phyloP scores from a whole-genome alignment of 305 asterid genomes.

The Salvia sclarea region DNA sequence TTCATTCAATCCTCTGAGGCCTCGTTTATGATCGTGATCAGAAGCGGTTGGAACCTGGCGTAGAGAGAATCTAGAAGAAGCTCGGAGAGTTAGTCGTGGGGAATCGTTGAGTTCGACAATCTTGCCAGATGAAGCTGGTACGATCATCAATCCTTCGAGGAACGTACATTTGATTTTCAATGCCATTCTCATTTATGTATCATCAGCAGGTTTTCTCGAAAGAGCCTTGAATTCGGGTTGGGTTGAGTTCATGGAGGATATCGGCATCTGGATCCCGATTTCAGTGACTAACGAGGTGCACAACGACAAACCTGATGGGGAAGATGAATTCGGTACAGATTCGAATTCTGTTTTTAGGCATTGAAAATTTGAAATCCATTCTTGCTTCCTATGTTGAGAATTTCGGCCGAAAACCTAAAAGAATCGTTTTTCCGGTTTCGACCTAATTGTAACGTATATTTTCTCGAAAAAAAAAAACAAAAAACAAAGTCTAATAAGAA shows the following conservation, averaged over 20 bases:
- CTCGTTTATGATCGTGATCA: constrained; percentile 40
- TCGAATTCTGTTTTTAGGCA: constrained; percentile 12
- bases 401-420: too few relatives aligned
- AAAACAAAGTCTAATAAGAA: too few relatives aligned
- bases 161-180: background rate
- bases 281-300: constrained; percentile 61
- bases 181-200: background rate
- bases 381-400: too few relatives aligned
- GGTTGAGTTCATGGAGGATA: constrained; percentile 60
- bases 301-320: constrained; percentile 82
- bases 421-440: too few relatives aligned
- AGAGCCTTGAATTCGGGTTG: constrained; percentile 65
- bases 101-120: constrained; percentile 57
- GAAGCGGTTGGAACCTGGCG: constrained; percentile 84
- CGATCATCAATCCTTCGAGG: background rate
- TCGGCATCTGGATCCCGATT: constrained; percentile 88
- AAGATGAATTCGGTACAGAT: constrained; percentile 65
- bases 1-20: constrained; percentile 6
- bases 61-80: constrained; percentile 57
- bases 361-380: too few relatives aligned
- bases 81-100: constrained; percentile 44
- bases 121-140: constrained; percentile 78
- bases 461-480: too few relatives aligned
- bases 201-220: constrained; percentile 55
- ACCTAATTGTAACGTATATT: too few relatives aligned